A percentile compares a stretch with the other conserved stretches of the same genome.
Conservation (phyloP, 495 filamentous ascomycete genomes). For the Alectoria sarmentosa region DNA sequence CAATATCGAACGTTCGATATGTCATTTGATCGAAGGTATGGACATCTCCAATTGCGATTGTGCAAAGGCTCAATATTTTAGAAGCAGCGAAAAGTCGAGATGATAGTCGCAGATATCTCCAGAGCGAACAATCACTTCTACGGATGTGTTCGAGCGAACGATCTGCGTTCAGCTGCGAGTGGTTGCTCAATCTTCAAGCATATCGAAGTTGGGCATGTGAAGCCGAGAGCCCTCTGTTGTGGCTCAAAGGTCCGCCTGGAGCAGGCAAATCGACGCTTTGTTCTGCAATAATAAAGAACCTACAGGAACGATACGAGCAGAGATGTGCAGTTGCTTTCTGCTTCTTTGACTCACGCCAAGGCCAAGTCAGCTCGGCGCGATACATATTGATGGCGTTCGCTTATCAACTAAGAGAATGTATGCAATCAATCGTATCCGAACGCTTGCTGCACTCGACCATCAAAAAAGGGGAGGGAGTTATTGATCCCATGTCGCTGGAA, state of each 20-base stretch:
- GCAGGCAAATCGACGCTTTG: constrained; percentile 2
- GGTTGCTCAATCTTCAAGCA: neutral
- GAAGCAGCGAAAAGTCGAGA: neutral
- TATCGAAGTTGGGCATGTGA: neutral
- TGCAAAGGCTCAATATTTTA: neutral
- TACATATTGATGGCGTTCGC: neutral
- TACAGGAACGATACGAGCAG: neutral
- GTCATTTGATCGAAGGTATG: neutral
- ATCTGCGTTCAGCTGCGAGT: neutral
- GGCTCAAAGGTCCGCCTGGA: neutral
- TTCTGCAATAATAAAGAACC: constrained; percentile 1
- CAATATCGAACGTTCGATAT: neutral
- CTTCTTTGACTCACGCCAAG: neutral
- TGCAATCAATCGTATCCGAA: neutral
- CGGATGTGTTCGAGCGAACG: neutral
- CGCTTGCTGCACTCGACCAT: neutral
- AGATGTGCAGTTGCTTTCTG: neutral
- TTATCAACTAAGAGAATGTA: neutral
- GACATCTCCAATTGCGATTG: neutral
- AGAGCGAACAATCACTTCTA: neutral
- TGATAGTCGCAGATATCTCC: neutral
- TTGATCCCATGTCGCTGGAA: neutral
- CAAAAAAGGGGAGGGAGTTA: neutral
- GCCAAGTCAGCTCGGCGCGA: neutral
- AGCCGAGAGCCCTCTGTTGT: neutral